Evolutionary conservation across 345 rosid species (phyloP), one percentile per base, ranked within the genome.

Genomic region (Geranium rotundifolium): DNA sequence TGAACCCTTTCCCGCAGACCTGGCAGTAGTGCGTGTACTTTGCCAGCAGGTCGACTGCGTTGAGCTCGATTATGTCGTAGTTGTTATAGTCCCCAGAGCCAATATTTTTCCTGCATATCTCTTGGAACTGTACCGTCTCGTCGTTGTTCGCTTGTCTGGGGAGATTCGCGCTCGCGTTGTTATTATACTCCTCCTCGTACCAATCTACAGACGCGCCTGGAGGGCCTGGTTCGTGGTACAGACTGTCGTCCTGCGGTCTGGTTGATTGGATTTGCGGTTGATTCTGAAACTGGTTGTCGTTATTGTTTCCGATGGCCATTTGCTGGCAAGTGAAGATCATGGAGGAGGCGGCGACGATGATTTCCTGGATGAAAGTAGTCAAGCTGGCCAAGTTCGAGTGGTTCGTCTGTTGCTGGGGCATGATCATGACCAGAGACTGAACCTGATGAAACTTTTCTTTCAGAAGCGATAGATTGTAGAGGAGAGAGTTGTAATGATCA

Each of bases 11-110:
- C 14, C 88, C 88, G 9, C 96, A 91, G 52, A 91, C 76, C 57
- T 78, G 83, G 65, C 97, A 91, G 59, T 86, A 83, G 78, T 91
- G 97, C 5, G 91, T 84, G 76, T 86, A 91, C 73, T 88, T 91
- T 0, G 97, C 96, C 49, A 91, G 64, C 23, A 91, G 67, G 57
- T 86, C 85, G 0, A 71, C 72, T 1, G 74, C 95, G n/a, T 76
- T 82, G 64, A 86, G 63, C 71, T 91, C 96, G 30, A 91, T 57
- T 20, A 88, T 69, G 37, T 88, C 89, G 19, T 49, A 65, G 60
- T 65, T 15, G 34, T 54, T 5, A n/a, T n/a, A n/a, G n/a, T n/a
- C n/a, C n/a, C n/a, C n/a, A n/a, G n/a, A n/a, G n/a, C n/a, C n/a
- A n/a, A n/a, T n/a, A n/a, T n/a, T n/a, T n/a, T n/a, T n/a, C 2